A percentile compares a stretch with the other conserved stretches of the same genome.
phyloP scores from a whole-genome alignment of 208 protist species.

The Crithidia thermophila region DNA sequence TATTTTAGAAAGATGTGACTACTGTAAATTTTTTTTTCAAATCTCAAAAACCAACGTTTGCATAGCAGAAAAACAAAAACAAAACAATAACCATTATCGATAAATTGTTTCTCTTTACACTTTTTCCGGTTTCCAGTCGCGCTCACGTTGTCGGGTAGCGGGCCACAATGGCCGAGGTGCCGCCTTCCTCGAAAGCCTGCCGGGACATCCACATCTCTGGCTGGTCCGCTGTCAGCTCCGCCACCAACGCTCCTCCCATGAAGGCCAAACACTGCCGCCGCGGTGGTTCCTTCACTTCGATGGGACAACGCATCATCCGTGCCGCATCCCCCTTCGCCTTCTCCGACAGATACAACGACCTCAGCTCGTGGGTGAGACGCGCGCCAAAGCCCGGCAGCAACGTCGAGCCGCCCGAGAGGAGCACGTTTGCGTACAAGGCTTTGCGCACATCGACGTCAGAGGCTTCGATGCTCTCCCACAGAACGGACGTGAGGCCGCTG shows the following conservation, averaged over 20 bases:
- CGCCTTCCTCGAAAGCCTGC: constrained; percentile 19
- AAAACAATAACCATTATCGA: background rate
- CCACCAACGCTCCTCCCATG: constrained; percentile 96
- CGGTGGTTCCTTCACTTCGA: constrained; percentile 96
- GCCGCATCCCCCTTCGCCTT: constrained; percentile 86
- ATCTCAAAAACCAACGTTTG: no score
- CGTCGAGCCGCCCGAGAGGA: constrained; percentile 97
- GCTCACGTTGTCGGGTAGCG: no score
- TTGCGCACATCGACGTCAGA: constrained; percentile 60
- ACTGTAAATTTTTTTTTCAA: no score
- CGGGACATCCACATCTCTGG: constrained; percentile 57
- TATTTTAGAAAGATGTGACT: no score
- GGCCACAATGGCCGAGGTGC: constrained; percentile 14
- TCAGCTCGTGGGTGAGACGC: constrained; percentile 96
- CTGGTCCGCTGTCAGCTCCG: constrained; percentile 94
- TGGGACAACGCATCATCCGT: constrained; percentile 81
- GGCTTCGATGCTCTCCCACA: constrained; percentile 96
- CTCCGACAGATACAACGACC: constrained; percentile 87
- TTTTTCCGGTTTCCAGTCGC: background rate
- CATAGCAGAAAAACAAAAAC: no score
- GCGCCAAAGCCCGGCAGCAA: constrained; percentile 97
- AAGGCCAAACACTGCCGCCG: constrained; percentile 98
- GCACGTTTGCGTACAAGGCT: constrained; percentile 96
- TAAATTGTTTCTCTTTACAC: background rate
- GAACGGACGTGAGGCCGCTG: constrained; percentile 82